Evolutionary conservation across 495 filamentous ascomycete species (phyloP).

Genomic region (Amphirosellinia nigrospora): DNA sequence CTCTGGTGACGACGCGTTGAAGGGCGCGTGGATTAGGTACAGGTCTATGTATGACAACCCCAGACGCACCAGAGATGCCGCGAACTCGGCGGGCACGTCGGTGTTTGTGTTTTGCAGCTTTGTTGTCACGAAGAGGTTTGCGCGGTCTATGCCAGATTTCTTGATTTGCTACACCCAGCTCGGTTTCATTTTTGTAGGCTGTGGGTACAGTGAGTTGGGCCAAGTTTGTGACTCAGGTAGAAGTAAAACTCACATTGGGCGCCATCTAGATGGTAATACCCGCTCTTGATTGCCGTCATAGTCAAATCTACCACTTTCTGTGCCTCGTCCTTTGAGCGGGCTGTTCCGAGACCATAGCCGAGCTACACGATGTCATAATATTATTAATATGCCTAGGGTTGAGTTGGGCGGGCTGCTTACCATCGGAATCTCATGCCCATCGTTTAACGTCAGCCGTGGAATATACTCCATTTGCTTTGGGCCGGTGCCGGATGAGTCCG

Average conservation of each 20-base stretch:
- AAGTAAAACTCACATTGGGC: constrained; percentile 63
- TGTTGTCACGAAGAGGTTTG: constrained; percentile 77
- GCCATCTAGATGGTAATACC: constrained; percentile 79
- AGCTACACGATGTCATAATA: constrained; percentile 53
- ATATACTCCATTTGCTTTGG: constrained; percentile 47
- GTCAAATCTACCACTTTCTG: constrained; percentile 62
- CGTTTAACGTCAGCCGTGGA: constrained; percentile 66
- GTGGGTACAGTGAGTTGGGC: not conserved
- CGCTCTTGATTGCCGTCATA: constrained; percentile 71
- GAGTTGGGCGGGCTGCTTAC: constrained; percentile 48
- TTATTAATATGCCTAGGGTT: not conserved
- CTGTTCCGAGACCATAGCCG: constrained; percentile 70
- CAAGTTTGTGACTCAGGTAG: no score
- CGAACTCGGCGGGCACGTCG: constrained; percentile 71
- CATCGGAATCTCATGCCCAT: constrained; percentile 76
- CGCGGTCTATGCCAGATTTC: constrained; percentile 66
- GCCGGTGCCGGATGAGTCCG: constrained; percentile 32
- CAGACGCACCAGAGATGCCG: constrained; percentile 73
- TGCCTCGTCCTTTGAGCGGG: constrained; percentile 52
- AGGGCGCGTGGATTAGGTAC: constrained; percentile 83
- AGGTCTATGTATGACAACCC: constrained; percentile 82
- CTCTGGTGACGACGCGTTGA: constrained; percentile 64
- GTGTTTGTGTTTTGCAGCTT: constrained; percentile 65
- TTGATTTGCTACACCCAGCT: constrained; percentile 79
- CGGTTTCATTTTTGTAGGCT: constrained; percentile 81